Evolutionary conservation across 208 protist genomes (phyloP), one percentile per base, ranked within the genome.

Genomic region (Phytomonas sp.): DNA sequence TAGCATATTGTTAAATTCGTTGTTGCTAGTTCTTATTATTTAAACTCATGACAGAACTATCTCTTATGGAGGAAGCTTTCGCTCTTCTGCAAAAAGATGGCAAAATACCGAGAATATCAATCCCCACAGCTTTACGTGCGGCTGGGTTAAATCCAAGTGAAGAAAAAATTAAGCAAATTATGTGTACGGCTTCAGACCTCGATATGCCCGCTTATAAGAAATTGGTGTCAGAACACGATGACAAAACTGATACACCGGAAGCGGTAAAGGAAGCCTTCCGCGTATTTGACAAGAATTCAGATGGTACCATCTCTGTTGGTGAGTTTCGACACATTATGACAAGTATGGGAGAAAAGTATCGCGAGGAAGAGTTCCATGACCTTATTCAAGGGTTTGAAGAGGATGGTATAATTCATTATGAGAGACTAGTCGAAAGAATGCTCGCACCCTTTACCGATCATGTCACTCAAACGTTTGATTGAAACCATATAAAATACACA

Each of bases 271-370:
- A 99, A 74, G 97, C 96, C 9, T 99, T 99, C 82, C 85, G 92
- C 30, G 94, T 99, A 20, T 99, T 99, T 72, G 97, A 99, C 76
- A 97, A 98, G 53, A 91, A 99, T 75, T 67, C 89, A 30, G 89
- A 98, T 79, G 97, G 97, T 28, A 97, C 85, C 13, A 97, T 99
- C 40, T 96, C 92, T 20, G 92, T 97, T 34, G 85, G 84, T n/a
- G 97, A 99, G 72, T 95, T 99, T 67, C 88, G 92, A 37, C 94
- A 98, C 71, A 96, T 99, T 51, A 98, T 99, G 93, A 98, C 94
- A 1, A 98, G 94, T 23, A 89, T 99, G 79, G 97, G 97, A 32
- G 97, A 99, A 75, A 98, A 98, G 75, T 95, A 98, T 70, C 88
- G 89, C 63, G 95, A 98, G 53, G 94, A 98, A 40, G 96, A 99